phyloP scores from a whole-genome alignment of 768 basidiomycete species.

The Leccinum boreale region DNA sequence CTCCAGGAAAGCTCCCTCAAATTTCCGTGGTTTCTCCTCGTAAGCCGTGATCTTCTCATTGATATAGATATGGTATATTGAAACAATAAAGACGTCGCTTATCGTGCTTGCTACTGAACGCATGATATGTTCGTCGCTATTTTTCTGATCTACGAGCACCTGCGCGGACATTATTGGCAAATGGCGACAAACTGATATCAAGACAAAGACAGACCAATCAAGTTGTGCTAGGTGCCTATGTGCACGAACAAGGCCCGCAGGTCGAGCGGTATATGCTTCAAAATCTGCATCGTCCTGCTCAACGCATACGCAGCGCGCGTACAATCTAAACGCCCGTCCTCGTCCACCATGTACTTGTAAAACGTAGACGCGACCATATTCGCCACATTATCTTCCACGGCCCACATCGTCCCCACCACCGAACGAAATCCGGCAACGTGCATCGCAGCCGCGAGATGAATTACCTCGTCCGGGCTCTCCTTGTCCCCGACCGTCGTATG shows the following conservation, averaged over 20 bases:
- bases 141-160: no score
- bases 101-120: no score
- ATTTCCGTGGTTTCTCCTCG: no score
- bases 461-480: constrained; percentile 1
- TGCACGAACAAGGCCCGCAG: constrained; percentile 11
- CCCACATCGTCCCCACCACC: not conserved
- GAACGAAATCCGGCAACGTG: constrained; percentile 20
- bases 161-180: no score
- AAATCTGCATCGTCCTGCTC: constrained; percentile 1
- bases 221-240: not conserved
- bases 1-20: no score
- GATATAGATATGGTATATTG: no score
- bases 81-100: no score
- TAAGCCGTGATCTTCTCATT: no score
- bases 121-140: no score
- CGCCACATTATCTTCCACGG: not conserved
- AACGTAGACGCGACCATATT: not conserved
- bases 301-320: constrained; percentile 7
- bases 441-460: constrained; percentile 27
- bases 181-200: no score
- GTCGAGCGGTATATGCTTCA: constrained; percentile 2
- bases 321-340: not conserved
- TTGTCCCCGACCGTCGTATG: constrained; percentile 21
- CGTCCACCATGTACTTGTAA: constrained; percentile 6
- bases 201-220: no score